phyloP scores from a whole-genome alignment of 2,329 filamentous ascomycete genomes.

The Apiospora phragmitis region DNA sequence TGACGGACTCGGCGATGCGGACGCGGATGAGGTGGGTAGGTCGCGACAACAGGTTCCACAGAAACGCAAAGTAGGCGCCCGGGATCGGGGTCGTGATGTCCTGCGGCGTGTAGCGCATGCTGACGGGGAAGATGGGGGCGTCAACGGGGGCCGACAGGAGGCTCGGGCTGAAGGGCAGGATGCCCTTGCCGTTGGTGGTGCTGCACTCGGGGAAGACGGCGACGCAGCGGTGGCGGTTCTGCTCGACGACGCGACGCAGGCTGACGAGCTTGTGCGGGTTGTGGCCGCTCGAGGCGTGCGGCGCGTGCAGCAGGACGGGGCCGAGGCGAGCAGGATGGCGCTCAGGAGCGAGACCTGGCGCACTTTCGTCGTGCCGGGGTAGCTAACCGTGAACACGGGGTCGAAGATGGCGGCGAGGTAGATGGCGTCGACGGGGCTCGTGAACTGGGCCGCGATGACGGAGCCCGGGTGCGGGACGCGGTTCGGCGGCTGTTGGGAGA shows the following conservation, averaged over 20 bases:
- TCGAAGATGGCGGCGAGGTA: conserved; percentile 97
- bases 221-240: conserved; percentile 73
- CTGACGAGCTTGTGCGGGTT: conserved; percentile 55
- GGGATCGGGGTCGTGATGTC: conserved; percentile 92
- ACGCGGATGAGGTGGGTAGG: conserved; percentile 90
- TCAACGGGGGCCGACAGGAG: conserved; percentile 66
- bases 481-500: conserved; percentile 70
- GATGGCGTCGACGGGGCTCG: conserved; percentile 87
- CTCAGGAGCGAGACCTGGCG: conserved; percentile 74
- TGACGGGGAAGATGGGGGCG: conserved; percentile 86
- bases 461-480: conserved; percentile 78
- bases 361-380: conserved; percentile 72
- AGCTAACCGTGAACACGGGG: conserved; percentile 87
- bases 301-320: conserved; percentile 44
- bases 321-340: conserved; percentile 75
- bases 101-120: conserved; percentile 81
- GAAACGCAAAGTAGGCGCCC: conserved; percentile 67
- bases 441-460: conserved; percentile 88
- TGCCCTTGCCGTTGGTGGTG: conserved; percentile 89
- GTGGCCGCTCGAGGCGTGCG: conserved; percentile 35
- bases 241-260: conserved; percentile 61
- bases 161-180: conserved; percentile 79
- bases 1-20: conserved; percentile 77
- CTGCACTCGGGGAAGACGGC: conserved; percentile 92
- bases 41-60: conserved; percentile 83